A percentile compares a stretch with the other conserved stretches of the same genome.
These are phyloP conservation scores for Termitomyces heimii DNA, from an alignment of 768 basidiomycete genomes.

Conservation along the genomic window DNA sequence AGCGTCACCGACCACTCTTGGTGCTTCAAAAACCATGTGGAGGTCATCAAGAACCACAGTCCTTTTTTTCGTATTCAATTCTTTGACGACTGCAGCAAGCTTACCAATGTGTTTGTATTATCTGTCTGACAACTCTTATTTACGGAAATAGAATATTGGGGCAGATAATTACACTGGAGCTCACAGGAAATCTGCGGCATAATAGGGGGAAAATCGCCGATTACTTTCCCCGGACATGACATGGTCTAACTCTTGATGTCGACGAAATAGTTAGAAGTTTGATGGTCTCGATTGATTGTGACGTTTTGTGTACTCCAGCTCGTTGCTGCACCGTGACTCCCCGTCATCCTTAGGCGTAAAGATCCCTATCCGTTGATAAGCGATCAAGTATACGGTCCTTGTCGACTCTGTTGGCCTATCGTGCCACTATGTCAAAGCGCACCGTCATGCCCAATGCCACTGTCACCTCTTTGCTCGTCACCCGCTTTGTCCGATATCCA, in stretches of 20 bases:
- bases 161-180: not conserved
- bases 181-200: not conserved
- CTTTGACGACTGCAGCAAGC: too few relatives aligned
- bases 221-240: not conserved
- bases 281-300: not conserved
- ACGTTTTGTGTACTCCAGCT: not conserved
- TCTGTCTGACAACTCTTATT: too few relatives aligned
- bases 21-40: too few relatives aligned
- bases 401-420: too few relatives aligned
- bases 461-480: too few relatives aligned
- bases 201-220: not conserved
- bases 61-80: too few relatives aligned
- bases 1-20: not conserved
- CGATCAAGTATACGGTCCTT: not conserved
- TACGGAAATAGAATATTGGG: not conserved
- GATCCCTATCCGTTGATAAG: not conserved
- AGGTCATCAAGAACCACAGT: too few relatives aligned
- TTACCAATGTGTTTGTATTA: not conserved
- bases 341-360: not conserved
- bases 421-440: too few relatives aligned
- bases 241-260: not conserved
- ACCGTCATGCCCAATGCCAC: too few relatives aligned
- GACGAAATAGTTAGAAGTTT: not conserved
- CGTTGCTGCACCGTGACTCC: not conserved
- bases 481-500: too few relatives aligned